Percentiles rank a stretch among this genome's conserved stretches.
Conservation (phyloP, 2,329 filamentous ascomycete species). For the Fusarium continuum region DNA sequence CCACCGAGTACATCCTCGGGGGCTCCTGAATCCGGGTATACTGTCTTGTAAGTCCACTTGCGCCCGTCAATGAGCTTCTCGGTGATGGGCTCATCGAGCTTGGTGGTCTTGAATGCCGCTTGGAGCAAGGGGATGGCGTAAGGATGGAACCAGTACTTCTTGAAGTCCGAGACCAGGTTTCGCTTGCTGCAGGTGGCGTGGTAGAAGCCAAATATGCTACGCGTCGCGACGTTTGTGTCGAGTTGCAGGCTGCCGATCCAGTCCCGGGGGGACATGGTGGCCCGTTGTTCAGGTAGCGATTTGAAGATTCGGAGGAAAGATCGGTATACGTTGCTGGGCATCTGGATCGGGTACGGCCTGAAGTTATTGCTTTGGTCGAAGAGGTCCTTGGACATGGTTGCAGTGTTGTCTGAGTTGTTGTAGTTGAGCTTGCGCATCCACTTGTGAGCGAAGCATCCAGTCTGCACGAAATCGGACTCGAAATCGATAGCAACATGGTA, state of each 20-base stretch:
- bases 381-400: constrained; percentile 14
- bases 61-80: constrained; percentile 45
- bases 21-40: constrained; percentile 9
- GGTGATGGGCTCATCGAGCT: constrained; percentile 37
- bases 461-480: constrained; percentile 31
- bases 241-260: constrained; percentile 19
- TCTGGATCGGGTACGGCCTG: constrained; percentile 21
- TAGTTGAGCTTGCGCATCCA: constrained; percentile 29
- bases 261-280: constrained; percentile 17
- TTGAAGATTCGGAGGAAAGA: constrained; percentile 16
- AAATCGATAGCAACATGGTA: constrained; percentile 33
- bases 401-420: constrained; percentile 20
- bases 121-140: constrained; percentile 45
- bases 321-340: constrained; percentile 23
- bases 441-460: constrained; percentile 18
- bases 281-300: constrained; percentile 3
- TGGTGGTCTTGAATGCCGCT: constrained; percentile 41
- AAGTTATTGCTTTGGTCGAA: constrained; percentile 18
- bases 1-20: constrained; percentile 28
- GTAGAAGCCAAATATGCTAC: constrained; percentile 49
- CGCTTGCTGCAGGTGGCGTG: constrained; percentile 53
- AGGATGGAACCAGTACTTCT: constrained; percentile 52
- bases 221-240: constrained; percentile 43
- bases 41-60: constrained; percentile 41
- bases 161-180: constrained; percentile 45